Base-by-base conservation (phyloP, 1,284 basidiomycete genomes). In the Rhodofomes roseus region DNA sequence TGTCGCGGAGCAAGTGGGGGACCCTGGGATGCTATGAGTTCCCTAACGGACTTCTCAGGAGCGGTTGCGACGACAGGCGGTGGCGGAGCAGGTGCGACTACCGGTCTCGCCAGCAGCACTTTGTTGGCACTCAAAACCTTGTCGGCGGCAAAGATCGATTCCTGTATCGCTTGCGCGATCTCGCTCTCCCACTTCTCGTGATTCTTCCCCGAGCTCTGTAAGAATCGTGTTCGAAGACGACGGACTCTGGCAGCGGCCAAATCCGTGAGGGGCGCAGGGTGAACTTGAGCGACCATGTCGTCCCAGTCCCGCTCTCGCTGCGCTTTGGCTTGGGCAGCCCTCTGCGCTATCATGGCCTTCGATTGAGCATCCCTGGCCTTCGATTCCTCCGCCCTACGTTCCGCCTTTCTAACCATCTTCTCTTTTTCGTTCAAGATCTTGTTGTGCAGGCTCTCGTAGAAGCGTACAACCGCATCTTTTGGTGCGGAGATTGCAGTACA, bases 261-360 rank as follows among this genome's bases (percentile, higher is more conserved):
- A 16, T 78, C 77, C 36, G 79, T 74, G 43, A 87, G 63, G 8
- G 81, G 74, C 5, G 73, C 79, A 9, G 85, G 80, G 71, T 87
- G 81, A 44, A 87, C 72, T 11, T 74, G 77, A 43, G 68, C 64
- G 6, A 93, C 70, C 56, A 92, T 71, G 6, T 71, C 73, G 5
- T 81, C 79, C 89, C 90, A 93, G 58, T 84, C 84, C 25, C 73
- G 73, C 69, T 89, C 85, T 63, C 86, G 78, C 60, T 83, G 77
- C 14, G 23, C 23, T 29, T 63, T 59, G 40, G 81, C 82, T 60
- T 84, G 81, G 23, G 80, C 81, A 5, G 81, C 85, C 69, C 84
- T 86, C 69, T 77, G 76, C 27, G 76, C 81, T 3, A 89, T 73
- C 12, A 76, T 71, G 4, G 77, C 77, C 64, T 81, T 83, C n/a